Conservation (phyloP, 2,329 filamentous ascomycete species). For the Ophiocordyceps polyrhachis-furcata region DNA sequence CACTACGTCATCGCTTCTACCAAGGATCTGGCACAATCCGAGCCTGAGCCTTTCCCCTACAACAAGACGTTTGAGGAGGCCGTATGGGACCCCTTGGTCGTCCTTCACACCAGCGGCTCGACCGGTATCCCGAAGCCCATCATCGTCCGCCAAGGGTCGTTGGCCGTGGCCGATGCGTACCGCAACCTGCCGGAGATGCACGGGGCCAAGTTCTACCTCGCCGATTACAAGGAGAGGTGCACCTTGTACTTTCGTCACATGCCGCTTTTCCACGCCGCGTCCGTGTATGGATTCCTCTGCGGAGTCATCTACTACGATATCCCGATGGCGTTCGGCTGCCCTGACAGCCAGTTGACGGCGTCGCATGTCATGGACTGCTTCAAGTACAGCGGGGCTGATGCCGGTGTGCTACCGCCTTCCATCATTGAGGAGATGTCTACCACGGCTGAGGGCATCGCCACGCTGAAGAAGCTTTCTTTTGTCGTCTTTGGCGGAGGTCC, state of each 20-base stretch:
- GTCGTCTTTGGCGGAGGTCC: conserved; percentile 21
- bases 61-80: conserved; percentile 3
- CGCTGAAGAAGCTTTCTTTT: conserved; percentile 14
- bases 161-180: conserved; percentile 15
- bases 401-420: conserved; percentile 16
- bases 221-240: conserved; percentile 1
- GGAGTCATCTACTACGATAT: conserved; percentile 12
- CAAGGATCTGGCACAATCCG: conserved; percentile 15
- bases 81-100: conserved; percentile 2
- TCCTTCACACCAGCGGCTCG: conserved; percentile 5
- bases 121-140: conserved; percentile 14
- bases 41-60: conserved; percentile 10
- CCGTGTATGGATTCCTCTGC: conserved; percentile 6
- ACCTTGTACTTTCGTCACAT: conserved; percentile 7
- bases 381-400: conserved; percentile 9
- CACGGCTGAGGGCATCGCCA: conserved; percentile 10
- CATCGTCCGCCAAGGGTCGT: conserved; percentile 18
- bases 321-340: conserved; percentile 11
- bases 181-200: conserved; percentile 7
- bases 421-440: conserved; percentile 24
- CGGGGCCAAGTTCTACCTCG: neutral
- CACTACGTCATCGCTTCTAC: conserved; percentile 14
- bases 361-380: conserved; percentile 15
- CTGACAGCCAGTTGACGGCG: conserved; percentile 14
- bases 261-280: conserved; percentile 21